Evolutionary conservation across 208 protist genomes (phyloP), one percentile per base, ranked within the genome.

Genomic region (Vickermania ingenoplastis): DNA sequence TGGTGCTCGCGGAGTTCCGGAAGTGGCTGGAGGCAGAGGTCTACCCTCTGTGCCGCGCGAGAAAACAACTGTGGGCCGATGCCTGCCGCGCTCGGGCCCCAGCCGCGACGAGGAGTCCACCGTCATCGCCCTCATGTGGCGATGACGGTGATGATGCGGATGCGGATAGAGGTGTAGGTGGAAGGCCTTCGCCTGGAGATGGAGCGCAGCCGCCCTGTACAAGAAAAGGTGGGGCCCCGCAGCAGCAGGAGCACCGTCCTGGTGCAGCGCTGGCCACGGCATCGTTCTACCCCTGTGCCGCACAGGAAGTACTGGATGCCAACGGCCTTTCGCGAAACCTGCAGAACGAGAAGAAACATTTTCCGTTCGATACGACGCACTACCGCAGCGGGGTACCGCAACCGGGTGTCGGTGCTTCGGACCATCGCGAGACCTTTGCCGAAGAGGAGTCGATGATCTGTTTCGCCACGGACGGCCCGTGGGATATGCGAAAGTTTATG

Each of bases 401-500:
- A 17, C 11, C 7, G 17, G 36, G 36, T 45, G 36, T 17, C 7
- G 36, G 36, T 45, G 27, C 26, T 3, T 2, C 25, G 36, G 7
- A n/a, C 36, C 7, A 7, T 45, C 36, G 36, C 17, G 36, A 7
- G 36, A 45, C 36, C 36, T 45, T 45, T 17, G 36, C 7, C 11
- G 61, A 71, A 3, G 65, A 50, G 29, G 89, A 92, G 69, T 62
- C 69, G 57, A 89, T 81, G 82, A 53, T 93, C 2, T 91, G 83
- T 64, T 74, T 96, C 55, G 85, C 73, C 7, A 96, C 90, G 0
- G 87, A 96, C 59, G 87, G 90, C 0, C 87, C 84, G 55, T 93
- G 87, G 87, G 90, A 96, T 64, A 91, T 96, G 86, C 83, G 87
- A 2, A 77, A 81, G 53, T 94, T 96, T 62, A 91, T 94, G 86